Conservation (phyloP, 768 basidiomycete genomes). For the Zangia roseola region DNA sequence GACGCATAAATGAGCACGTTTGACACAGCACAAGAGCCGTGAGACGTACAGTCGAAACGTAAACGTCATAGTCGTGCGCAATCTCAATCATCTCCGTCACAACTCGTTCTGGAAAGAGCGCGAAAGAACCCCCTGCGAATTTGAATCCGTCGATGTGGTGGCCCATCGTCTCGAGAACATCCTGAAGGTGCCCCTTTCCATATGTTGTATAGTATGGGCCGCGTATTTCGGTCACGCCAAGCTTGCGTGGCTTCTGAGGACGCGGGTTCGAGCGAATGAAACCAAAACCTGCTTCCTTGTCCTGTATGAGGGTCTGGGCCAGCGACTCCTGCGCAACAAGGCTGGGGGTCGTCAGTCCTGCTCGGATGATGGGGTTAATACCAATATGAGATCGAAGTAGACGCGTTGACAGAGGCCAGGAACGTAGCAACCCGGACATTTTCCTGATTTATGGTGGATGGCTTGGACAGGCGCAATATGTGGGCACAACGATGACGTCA, state of each 20-base stretch:
- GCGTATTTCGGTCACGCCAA: slow-evolving; percentile 44
- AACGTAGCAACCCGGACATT: background rate
- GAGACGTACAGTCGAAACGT: slow-evolving; percentile 43
- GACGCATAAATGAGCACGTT: background rate
- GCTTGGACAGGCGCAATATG: too few species aligned
- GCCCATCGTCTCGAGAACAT: slow-evolving; percentile 41
- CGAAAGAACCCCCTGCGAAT: slow-evolving; percentile 39
- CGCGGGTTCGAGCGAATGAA: slow-evolving; percentile 27
- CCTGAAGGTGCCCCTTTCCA: slow-evolving; percentile 40
- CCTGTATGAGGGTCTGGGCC: slow-evolving; percentile 8
- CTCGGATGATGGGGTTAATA: background rate
- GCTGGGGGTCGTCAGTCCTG: background rate
- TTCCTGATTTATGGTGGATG: background rate
- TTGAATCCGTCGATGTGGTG: slow-evolving; percentile 45
- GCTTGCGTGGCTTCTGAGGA: slow-evolving; percentile 34
- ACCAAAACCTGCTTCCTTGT: slow-evolving; percentile 11
- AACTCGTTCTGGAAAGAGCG: slow-evolving; percentile 41
- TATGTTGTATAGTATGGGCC: slow-evolving; percentile 46
- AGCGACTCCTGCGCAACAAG: background rate
- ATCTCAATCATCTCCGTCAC: slow-evolving; percentile 39
- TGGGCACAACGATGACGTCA: too few species aligned
- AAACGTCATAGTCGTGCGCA: slow-evolving; percentile 38
- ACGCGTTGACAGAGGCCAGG: background rate
- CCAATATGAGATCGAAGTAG: background rate
- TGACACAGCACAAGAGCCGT: background rate